A percentile compares a stretch with the other conserved stretches of the same genome.
phyloP scores from a whole-genome alignment of 176 grass and related monocot species.

The Canna indica region DNA sequence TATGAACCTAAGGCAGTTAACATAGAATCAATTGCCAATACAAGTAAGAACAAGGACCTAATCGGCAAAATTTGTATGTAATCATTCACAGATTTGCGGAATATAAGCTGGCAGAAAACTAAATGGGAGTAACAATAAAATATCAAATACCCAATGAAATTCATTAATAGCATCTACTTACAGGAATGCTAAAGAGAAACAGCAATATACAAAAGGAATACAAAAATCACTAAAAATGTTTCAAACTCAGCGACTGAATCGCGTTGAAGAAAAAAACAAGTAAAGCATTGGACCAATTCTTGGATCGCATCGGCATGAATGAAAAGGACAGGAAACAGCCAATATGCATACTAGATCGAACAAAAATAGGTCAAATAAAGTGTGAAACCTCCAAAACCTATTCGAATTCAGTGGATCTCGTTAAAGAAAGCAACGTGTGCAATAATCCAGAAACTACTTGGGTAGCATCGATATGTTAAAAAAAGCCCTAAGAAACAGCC shows the following conservation, averaged over 20 bases:
- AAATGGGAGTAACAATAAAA: not conserved
- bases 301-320: not conserved
- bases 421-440: not conserved
- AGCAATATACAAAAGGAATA: no score
- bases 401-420: not conserved
- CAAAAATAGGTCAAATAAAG: not conserved
- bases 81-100: no score
- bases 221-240: no score
- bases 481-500: not conserved
- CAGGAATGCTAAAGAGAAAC: not conserved
- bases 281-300: not conserved
- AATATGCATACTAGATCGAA: not conserved
- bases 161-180: not conserved
- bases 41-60: not conserved
- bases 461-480: not conserved
- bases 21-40: no score
- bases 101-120: no score
- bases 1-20: no score
- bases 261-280: not conserved
- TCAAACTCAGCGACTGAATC: not conserved
- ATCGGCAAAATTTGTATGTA: not conserved
- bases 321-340: not conserved
- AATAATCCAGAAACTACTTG: no score
- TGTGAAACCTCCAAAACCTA: not conserved
- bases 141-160: not conserved